Base-by-base conservation (phyloP, 805 yeast species). In the Candida chauliodis region DNA sequence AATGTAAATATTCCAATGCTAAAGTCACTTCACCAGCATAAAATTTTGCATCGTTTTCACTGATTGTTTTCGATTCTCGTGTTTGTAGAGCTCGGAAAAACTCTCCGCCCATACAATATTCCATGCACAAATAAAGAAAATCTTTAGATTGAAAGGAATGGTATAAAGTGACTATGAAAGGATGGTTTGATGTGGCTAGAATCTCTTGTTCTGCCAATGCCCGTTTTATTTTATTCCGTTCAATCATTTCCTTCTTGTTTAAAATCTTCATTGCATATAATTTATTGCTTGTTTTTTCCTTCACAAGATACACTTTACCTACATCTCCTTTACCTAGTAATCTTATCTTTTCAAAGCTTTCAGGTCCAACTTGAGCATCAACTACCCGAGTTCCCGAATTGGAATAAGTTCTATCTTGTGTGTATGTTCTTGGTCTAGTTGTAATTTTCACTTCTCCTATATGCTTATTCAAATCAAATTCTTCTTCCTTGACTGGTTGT, bases 101-200 rank as follows among this genome's bases (percentile, higher is more conserved):
- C 63, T 95, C 99, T 32, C 99, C 99, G 21, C 99, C 99, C 89
- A 93, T 88, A 56, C 99, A 93, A 54, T 91, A 93, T 58, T 93
- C 99, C 96, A 95, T 91, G 62, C 99, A 93, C 28, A 93, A 74
- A 51, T 89, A 93, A 8, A 93, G 63, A 54, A 85, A 80, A 51
- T 90, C 97, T 43, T 87, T 93, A 3, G 95, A 84, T 63, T 93
- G 99, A 66, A 93, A 93, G 0, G 96, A 89, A 60, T 93, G 99
- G 55, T 93, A 91, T 18, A 93, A 69, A 0, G 99, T 88, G 21
- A 93, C 98, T 49, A 93, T 95, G 55, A 95, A 93, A 0, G 99
- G 99, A 60, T 95, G 98, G 56, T 90, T 89, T 24, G 91, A 83
- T 2, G 97, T 86, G 3, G 97, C 95, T 42, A 93, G 71, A 46